A percentile compares a stretch with the other conserved stretches of the same genome.
Evolutionary conservation across 1,284 basidiomycete genomes (phyloP).

Genomic region (Chondrostereum purpureum): DNA sequence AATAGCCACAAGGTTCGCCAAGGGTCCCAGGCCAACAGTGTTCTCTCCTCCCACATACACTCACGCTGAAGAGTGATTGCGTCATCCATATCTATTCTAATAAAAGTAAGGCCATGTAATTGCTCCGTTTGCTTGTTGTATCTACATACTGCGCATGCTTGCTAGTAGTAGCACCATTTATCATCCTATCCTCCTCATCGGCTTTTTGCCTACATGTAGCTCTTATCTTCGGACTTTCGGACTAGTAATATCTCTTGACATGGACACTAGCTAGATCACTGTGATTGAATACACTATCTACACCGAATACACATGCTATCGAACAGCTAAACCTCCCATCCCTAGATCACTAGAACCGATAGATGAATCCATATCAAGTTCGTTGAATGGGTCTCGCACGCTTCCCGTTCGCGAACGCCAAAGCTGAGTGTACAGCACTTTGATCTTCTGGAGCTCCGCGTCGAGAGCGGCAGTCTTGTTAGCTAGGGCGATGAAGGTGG

Average conservation of each 20-base stretch:
- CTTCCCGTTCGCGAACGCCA: slow-evolving; percentile 55
- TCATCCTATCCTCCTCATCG: no score
- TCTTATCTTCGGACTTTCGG: no score
- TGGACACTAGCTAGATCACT: no score
- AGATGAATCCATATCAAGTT: slow-evolving; percentile 35
- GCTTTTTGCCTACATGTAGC: no score
- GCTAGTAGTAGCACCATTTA: no score
- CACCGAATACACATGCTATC: no score
- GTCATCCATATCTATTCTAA: background rate
- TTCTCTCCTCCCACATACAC: slow-evolving; percentile 1
- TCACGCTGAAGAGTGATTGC: background rate
- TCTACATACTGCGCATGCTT: no score
- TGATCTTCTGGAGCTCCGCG: slow-evolving; percentile 65
- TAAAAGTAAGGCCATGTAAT: background rate
- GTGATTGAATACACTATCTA: no score
- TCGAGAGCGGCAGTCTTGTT: slow-evolving; percentile 65
- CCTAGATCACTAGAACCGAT: background rate
- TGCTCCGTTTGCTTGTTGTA: background rate
- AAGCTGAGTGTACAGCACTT: slow-evolving; percentile 52
- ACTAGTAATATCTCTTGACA: no score
- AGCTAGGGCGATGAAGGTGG: slow-evolving; percentile 66
- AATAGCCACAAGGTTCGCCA: background rate
- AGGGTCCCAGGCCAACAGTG: background rate
- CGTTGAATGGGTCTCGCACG: slow-evolving; percentile 53
- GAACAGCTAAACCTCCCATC: background rate